Percentiles rank a stretch among this genome's conserved stretches.
Evolutionary conservation across 352 stramenopile species (phyloP).

Genomic region (Phytophthora cactorum): DNA sequence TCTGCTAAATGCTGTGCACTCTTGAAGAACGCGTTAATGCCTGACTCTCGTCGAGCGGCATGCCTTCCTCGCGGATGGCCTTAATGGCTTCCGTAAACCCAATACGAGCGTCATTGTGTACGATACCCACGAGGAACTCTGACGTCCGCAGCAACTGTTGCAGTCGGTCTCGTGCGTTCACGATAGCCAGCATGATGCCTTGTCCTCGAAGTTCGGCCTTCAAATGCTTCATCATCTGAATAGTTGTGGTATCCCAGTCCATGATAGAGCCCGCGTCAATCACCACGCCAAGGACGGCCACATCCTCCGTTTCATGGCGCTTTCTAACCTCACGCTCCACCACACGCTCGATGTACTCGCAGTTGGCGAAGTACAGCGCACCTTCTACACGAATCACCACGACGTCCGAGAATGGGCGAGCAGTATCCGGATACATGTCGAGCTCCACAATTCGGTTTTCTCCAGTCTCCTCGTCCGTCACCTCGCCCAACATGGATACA

Average conservation of each 20-base stretch:
- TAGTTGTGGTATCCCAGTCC: conserved; percentile 86
- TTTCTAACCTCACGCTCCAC: conserved; percentile 52
- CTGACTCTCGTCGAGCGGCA: conserved; percentile 27
- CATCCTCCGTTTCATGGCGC: conserved; percentile 37
- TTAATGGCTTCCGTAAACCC: conserved; percentile 67
- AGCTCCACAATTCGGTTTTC: conserved; percentile 54
- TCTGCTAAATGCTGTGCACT: conserved; percentile 33
- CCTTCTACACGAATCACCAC: conserved; percentile 69
- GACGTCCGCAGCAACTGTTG: conserved; percentile 69
- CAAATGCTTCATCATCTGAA: conserved; percentile 88
- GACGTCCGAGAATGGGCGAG: conserved; percentile 44
- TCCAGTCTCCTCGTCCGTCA: conserved; percentile 41
- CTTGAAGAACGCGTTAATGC: conserved; percentile 23
- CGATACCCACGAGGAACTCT: conserved; percentile 71
- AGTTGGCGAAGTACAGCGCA: conserved; percentile 78
- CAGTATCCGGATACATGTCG: conserved; percentile 25
- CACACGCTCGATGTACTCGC: conserved; percentile 64
- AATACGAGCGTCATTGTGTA: conserved; percentile 65
- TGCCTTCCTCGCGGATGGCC: conserved; percentile 54
- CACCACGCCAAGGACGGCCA: conserved; percentile 59
- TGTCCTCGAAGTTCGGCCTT: conserved; percentile 62
- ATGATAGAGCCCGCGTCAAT: conserved; percentile 83
- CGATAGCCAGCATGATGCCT: conserved; percentile 76
- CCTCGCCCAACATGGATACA: conserved; percentile 52
- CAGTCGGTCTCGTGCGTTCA: conserved; percentile 73